Conservation (phyloP, 768 basidiomycete species). For the Lanmaoa rubissima region DNA sequence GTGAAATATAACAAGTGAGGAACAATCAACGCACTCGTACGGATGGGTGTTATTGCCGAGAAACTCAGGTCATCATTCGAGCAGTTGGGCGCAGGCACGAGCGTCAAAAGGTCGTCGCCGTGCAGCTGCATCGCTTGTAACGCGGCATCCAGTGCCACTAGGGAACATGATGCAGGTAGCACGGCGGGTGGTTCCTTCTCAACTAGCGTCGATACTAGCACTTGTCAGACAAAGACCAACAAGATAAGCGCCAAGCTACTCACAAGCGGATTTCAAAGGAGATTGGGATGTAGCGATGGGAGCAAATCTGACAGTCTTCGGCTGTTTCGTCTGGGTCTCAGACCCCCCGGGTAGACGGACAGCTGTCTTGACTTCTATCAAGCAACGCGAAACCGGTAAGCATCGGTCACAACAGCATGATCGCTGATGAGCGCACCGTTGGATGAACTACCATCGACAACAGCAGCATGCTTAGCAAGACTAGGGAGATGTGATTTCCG, state of each 20-base stretch:
- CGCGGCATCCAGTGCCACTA: constrained; percentile 14
- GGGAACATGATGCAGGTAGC: constrained; percentile 12
- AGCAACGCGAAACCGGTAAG: neutral
- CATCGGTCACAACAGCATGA: neutral
- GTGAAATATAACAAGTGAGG: neutral
- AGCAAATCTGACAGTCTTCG: neutral
- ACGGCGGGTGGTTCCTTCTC: neutral
- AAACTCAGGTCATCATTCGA: constrained; percentile 7
- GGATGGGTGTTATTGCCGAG: neutral
- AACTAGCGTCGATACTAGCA: neutral
- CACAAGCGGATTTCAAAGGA: constrained; percentile 5
- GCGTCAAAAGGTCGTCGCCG: constrained; percentile 5
- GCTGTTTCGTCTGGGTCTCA: constrained; percentile 12
- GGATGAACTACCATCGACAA: neutral
- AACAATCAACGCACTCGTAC: neutral
- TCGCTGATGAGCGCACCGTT: neutral
- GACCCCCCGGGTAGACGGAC: constrained; percentile 13
- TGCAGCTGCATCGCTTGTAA: constrained; percentile 4
- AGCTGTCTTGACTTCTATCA: constrained; percentile 9
- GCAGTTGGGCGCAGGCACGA: neutral
- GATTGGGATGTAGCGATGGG: neutral
- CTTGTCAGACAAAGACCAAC: constrained; percentile 6
- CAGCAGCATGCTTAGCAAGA: neutral
- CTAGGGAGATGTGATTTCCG: neutral
- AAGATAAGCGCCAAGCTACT: neutral